These are phyloP conservation scores for Pythium coloratum DNA, from an alignment of 352 stramenopile genomes.

Conservation along the genomic window DNA sequence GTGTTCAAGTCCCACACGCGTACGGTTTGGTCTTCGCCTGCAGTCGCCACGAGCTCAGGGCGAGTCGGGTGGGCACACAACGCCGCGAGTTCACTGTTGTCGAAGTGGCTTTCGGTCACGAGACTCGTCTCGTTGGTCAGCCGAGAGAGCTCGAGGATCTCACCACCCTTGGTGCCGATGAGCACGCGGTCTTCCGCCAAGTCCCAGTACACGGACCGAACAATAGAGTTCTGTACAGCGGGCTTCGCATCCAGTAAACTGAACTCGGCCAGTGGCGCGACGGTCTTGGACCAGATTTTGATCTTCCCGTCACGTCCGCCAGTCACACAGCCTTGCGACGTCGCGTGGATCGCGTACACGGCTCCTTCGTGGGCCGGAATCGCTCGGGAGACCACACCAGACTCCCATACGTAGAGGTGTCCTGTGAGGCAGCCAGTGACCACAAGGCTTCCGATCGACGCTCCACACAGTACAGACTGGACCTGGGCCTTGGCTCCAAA, in stretches of 20 bases:
- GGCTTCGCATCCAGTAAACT: constrained; percentile 55
- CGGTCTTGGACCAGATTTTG: constrained; percentile 59
- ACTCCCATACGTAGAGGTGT: constrained; percentile 77
- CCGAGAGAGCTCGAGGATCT: constrained; percentile 68
- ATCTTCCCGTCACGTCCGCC: constrained; percentile 67
- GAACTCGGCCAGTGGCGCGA: constrained; percentile 62
- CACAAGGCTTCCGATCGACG: constrained; percentile 47
- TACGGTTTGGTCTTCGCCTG: constrained; percentile 64
- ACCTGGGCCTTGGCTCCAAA: constrained; percentile 60
- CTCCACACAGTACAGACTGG: constrained; percentile 62
- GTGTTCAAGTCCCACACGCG: constrained; percentile 66
- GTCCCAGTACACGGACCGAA: constrained; percentile 73
- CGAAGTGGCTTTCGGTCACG: constrained; percentile 68
- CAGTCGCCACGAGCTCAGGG: constrained; percentile 62
- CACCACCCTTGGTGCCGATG: constrained; percentile 62
- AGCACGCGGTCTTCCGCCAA: constrained; percentile 66
- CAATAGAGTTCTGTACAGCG: constrained; percentile 40
- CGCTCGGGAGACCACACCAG: constrained; percentile 47
- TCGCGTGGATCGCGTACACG: constrained; percentile 69
- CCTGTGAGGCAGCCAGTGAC: constrained; percentile 65
- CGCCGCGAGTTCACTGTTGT: constrained; percentile 48
- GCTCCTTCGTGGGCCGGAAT: constrained; percentile 68
- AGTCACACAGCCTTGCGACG: constrained; percentile 50
- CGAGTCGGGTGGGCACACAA: constrained; percentile 47
- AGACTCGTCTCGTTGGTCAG: constrained; percentile 59